Percentiles rank a stretch among this genome's conserved stretches.
Conservation (phyloP, 2,329 filamentous ascomycete genomes). For the Neocucurbitaria cava region DNA sequence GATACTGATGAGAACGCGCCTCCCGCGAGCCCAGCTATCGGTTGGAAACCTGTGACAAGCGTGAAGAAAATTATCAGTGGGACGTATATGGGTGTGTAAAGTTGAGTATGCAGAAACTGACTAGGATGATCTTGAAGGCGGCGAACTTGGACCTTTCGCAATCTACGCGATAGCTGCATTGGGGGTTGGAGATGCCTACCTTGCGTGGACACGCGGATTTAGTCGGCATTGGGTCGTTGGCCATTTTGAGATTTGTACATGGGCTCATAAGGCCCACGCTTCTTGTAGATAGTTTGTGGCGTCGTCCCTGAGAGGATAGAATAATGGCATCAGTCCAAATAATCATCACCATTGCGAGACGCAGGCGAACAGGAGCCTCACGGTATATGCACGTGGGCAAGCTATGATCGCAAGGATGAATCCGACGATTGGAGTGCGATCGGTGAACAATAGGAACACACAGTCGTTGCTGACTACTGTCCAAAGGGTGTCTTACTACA, state of each 20-base stretch:
- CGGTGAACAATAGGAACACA: too few species aligned
- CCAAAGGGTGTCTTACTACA: not conserved
- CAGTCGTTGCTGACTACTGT: too few species aligned
- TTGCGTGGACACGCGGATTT: not conserved
- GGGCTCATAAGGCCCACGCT: not conserved
- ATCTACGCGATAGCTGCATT: not conserved
- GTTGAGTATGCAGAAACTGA: not conserved
- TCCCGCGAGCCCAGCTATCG: conserved; percentile 31
- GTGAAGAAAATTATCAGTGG: conserved; percentile 49
- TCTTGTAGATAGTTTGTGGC: not conserved
- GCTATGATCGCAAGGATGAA: too few species aligned
- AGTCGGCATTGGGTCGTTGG: not conserved
- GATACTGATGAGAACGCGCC: conserved; percentile 59
- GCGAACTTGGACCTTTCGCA: not conserved
- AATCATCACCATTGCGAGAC: not conserved
- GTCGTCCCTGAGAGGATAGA: not conserved
- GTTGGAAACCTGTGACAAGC: conserved; percentile 42
- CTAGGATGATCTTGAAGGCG: not conserved
- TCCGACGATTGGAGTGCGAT: too few species aligned
- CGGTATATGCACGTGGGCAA: too few species aligned
- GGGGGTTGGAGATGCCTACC: not conserved
- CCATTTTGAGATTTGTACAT: not conserved
- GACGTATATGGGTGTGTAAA: conserved; percentile 46
- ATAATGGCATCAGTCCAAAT: not conserved
- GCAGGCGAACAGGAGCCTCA: too few species aligned